Evolutionary conservation across 2,329 filamentous ascomycete species (phyloP).

Genomic region (Neofusicoccum kwambonambiense): DNA sequence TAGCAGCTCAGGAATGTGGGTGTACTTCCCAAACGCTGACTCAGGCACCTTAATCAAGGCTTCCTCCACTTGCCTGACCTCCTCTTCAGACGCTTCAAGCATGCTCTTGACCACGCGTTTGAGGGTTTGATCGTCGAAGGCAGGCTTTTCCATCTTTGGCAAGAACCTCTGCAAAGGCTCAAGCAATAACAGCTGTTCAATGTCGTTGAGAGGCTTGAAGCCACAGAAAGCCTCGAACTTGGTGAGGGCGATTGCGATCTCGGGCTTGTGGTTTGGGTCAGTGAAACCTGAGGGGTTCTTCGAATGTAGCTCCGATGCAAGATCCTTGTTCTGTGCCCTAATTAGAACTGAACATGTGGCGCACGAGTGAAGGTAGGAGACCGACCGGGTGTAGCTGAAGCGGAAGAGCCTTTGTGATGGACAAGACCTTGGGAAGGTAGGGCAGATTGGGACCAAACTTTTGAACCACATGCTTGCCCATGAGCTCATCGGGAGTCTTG

Average conservation of each 20-base stretch:
- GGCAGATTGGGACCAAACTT: slow-evolving; percentile 67
- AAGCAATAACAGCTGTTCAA: slow-evolving; percentile 65
- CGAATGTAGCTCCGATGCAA: slow-evolving; percentile 63
- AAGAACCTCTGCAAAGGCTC: slow-evolving; percentile 56
- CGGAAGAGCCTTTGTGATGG: slow-evolving; percentile 71
- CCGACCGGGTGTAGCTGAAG: slow-evolving; percentile 67
- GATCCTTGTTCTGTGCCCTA: slow-evolving; percentile 54
- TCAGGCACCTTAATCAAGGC: slow-evolving; percentile 70
- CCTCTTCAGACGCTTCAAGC: slow-evolving; percentile 54
- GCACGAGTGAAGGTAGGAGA: not conserved
- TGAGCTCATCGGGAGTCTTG: slow-evolving; percentile 58
- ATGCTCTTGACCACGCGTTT: slow-evolving; percentile 54
- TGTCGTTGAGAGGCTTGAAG: slow-evolving; percentile 64
- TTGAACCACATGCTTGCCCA: slow-evolving; percentile 61
- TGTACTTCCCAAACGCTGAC: slow-evolving; percentile 69
- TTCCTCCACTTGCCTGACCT: slow-evolving; percentile 54
- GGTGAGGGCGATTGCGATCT: slow-evolving; percentile 70
- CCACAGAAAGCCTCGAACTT: slow-evolving; percentile 75
- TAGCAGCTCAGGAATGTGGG: slow-evolving; percentile 65
- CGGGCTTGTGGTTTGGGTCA: slow-evolving; percentile 76
- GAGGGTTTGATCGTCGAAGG: slow-evolving; percentile 60
- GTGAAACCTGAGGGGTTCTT: slow-evolving; percentile 65
- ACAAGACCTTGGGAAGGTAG: slow-evolving; percentile 73
- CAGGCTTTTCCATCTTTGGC: slow-evolving; percentile 46
- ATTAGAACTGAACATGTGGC: slow-evolving; percentile 20